Evolutionary conservation across 1,139 yeast species (phyloP).

Genomic region (Candida sp.): DNA sequence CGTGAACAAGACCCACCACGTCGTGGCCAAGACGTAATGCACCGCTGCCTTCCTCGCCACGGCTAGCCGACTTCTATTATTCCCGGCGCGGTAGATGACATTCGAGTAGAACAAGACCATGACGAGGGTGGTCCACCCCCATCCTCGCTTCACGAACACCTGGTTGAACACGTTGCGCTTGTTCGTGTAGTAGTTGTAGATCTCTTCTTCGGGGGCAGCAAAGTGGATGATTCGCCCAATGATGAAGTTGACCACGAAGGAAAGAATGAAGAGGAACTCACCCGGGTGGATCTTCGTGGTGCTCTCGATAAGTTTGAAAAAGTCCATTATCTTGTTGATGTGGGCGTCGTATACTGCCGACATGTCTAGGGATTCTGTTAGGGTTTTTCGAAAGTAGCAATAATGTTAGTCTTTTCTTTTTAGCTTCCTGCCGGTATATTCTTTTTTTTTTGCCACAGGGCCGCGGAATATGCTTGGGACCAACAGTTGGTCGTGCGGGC

Average conservation of each 20-base stretch:
- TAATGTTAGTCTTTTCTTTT: neutral
- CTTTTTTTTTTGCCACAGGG: too few relatives aligned
- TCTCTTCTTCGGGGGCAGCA: slow-evolving; percentile 39
- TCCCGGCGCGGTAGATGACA: slow-evolving; percentile 5
- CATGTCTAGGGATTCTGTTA: neutral
- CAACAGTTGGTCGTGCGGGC: too few relatives aligned
- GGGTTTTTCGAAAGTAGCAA: too few relatives aligned
- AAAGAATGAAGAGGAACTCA: slow-evolving; percentile 29
- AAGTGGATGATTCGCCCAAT: slow-evolving; percentile 37
- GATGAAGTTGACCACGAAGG: slow-evolving; percentile 36
- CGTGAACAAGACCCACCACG: slow-evolving; percentile 84
- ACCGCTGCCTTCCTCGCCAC: slow-evolving; percentile 26
- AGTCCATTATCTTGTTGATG: slow-evolving; percentile 13
- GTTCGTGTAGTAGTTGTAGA: slow-evolving; percentile 60
- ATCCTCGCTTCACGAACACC: slow-evolving; percentile 82
- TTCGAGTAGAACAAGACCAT: slow-evolving; percentile 31
- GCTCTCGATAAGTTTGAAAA: slow-evolving; percentile 3
- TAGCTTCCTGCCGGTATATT: neutral
- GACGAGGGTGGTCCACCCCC: slow-evolving; percentile 84
- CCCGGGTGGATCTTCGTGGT: slow-evolving; percentile 17
- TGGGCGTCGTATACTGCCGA: slow-evolving; percentile 25
- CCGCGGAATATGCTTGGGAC: too few relatives aligned
- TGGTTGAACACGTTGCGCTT: slow-evolving; percentile 72
- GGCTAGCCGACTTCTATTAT: neutral
- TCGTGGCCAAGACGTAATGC: slow-evolving; percentile 57